These are phyloP conservation scores for Sphaceloma murrayae DNA, from an alignment of 2,329 filamentous ascomycete genomes.

Conservation along the genomic window DNA sequence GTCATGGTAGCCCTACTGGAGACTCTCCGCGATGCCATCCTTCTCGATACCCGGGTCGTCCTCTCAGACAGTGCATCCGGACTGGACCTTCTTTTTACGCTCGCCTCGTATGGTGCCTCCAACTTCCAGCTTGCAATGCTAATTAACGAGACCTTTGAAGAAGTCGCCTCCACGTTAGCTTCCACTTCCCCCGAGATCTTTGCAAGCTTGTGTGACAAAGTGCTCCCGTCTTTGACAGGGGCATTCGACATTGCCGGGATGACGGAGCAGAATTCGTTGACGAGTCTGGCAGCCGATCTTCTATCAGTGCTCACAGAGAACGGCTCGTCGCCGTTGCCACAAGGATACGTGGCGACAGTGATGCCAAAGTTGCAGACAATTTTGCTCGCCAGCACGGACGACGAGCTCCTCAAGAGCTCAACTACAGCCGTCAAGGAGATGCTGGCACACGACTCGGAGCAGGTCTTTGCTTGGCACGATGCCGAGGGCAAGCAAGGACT, in stretches of 20 bases:
- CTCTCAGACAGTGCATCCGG: conserved; percentile 60
- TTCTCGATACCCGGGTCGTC: conserved; percentile 65
- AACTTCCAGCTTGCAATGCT: conserved; percentile 88
- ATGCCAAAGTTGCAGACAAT: conserved; percentile 81
- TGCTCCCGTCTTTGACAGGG: conserved; percentile 76
- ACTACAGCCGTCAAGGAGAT: conserved; percentile 83
- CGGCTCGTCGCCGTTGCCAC: conserved; percentile 73
- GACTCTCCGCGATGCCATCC: conserved; percentile 71
- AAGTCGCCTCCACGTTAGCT: conserved; percentile 62
- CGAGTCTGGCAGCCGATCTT: conserved; percentile 78
- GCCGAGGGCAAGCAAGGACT: conserved; percentile 69
- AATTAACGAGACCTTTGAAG: conserved; percentile 84
- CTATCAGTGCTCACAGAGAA: conserved; percentile 72
- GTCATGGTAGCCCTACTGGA: conserved; percentile 84
- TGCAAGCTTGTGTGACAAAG: conserved; percentile 69
- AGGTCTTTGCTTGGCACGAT: conserved; percentile 81
- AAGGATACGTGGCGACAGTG: conserved; percentile 72
- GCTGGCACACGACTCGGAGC: conserved; percentile 77
- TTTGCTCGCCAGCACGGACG: conserved; percentile 74
- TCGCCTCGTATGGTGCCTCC: conserved; percentile 76
- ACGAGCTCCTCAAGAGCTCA: conserved; percentile 76
- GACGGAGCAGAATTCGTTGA: conserved; percentile 73
- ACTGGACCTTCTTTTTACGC: conserved; percentile 73
- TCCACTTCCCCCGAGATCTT: conserved; percentile 59
- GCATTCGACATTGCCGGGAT: conserved; percentile 82